Evolutionary conservation across 2,329 filamentous ascomycete species (phyloP).

Genomic region (Rhynchosporium graminicola): DNA sequence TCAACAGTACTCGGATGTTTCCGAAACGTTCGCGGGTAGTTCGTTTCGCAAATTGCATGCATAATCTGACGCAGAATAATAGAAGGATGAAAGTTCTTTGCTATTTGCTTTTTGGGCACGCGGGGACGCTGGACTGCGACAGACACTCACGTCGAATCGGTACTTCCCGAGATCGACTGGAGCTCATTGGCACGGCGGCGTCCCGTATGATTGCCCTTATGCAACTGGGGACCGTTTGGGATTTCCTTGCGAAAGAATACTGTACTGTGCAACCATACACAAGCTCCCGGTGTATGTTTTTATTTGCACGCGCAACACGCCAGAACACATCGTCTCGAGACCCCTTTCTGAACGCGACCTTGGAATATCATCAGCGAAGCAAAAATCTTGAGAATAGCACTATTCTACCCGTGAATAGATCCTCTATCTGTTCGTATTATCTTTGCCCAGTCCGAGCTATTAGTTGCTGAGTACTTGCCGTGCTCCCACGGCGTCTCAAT

Average conservation of each 20-base stretch:
- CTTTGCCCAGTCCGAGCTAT: no score
- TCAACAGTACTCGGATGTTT: not conserved
- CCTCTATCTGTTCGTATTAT: no score
- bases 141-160: not conserved
- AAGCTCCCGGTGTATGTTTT: no score
- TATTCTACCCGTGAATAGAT: no score
- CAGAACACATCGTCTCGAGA: no score
- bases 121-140: not conserved
- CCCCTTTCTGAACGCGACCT: no score
- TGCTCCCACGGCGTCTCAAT: no score
- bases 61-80: not conserved
- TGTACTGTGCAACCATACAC: not conserved
- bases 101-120: not conserved
- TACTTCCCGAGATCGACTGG: not conserved
- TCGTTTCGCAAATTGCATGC: constrained; percentile 3
- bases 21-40: not conserved
- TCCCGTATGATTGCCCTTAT: not conserved
- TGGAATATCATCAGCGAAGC: no score
- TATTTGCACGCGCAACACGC: no score
- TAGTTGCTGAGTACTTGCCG: no score
- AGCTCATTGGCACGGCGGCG: not conserved
- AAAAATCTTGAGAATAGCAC: no score
- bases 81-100: constrained; percentile 1
- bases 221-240: not conserved
- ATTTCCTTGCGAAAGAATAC: constrained; percentile 1